Conservation (phyloP, 768 basidiomycete genomes). For the Guyanaporus albipodus region DNA sequence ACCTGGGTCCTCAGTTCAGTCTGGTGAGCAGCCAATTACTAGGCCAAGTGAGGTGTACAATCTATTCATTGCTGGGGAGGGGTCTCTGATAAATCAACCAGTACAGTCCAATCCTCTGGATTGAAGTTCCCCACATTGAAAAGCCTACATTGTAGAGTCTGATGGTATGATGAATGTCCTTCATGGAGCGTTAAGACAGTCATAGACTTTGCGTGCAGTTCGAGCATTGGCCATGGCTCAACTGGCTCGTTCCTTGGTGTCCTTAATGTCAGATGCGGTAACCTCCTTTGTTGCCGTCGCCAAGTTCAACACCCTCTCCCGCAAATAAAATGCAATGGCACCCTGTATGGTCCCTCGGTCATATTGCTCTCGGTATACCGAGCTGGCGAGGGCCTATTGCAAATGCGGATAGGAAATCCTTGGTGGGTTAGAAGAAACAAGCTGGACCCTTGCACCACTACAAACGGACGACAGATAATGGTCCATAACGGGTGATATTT, state of each 20-base stretch:
- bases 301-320: slow-evolving; percentile 70
- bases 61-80: slow-evolving; percentile 68
- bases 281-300: slow-evolving; percentile 50
- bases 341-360: slow-evolving; percentile 72
- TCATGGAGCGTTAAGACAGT: slow-evolving; percentile 56
- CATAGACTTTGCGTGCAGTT: slow-evolving; percentile 74
- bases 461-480: slow-evolving; percentile 9
- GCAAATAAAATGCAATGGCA: slow-evolving; percentile 77
- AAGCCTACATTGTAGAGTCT: slow-evolving; percentile 31
- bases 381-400: slow-evolving; percentile 53
- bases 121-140: slow-evolving; percentile 55
- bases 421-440: slow-evolving; percentile 33
- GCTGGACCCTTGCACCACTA: slow-evolving; percentile 1
- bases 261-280: slow-evolving; percentile 35
- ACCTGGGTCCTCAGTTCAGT: too few species aligned
- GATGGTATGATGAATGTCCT: slow-evolving; percentile 60
- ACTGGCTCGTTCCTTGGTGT: slow-evolving; percentile 39
- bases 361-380: slow-evolving; percentile 51
- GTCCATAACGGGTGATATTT: neutral
- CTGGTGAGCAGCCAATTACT: slow-evolving; percentile 52
- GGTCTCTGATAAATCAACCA: slow-evolving; percentile 84
- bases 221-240: slow-evolving; percentile 50
- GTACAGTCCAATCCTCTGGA: slow-evolving; percentile 84
- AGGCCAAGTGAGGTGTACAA: slow-evolving; percentile 46
- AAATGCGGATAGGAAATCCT: slow-evolving; percentile 52